phyloP scores from a whole-genome alignment of 2,329 filamentous ascomycete species.

The Chaetomiaceae sp. region DNA sequence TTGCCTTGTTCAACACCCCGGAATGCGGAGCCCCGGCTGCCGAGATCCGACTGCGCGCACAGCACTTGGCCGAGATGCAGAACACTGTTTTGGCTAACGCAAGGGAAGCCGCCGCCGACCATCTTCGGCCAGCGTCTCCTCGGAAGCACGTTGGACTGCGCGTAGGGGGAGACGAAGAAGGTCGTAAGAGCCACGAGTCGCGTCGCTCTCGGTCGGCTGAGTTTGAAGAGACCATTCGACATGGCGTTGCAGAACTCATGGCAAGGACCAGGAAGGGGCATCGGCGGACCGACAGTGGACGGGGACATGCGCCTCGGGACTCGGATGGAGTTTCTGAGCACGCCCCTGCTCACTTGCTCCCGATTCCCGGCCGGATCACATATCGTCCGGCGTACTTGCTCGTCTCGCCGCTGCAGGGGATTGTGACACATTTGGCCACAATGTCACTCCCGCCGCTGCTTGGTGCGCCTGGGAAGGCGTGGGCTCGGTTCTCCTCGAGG shows the following conservation, averaged over 20 bases:
- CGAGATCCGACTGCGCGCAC: slow-evolving; percentile 67
- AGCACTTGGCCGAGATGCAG: slow-evolving; percentile 62
- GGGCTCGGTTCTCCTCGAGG: slow-evolving; percentile 16
- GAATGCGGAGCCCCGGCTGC: slow-evolving; percentile 53
- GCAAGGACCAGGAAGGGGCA: slow-evolving; percentile 36
- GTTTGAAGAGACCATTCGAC: slow-evolving; percentile 45
- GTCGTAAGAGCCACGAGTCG: slow-evolving; percentile 39
- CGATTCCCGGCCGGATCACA: slow-evolving; percentile 33
- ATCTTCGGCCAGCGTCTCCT: slow-evolving; percentile 30
- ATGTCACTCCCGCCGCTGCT: slow-evolving; percentile 45
- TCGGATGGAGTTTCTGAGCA: slow-evolving; percentile 3
- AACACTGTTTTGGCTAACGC: slow-evolving; percentile 42
- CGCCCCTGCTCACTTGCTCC: slow-evolving; percentile 25
- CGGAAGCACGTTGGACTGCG: slow-evolving; percentile 41
- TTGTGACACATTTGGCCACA: slow-evolving; percentile 58
- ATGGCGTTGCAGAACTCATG: slow-evolving; percentile 46
- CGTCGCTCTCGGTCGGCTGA: slow-evolving; percentile 38
- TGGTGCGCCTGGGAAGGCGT: slow-evolving; percentile 24
- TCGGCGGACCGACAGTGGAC: slow-evolving; percentile 7
- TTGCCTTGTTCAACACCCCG: slow-evolving; percentile 54
- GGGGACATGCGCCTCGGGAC: slow-evolving; percentile 16
- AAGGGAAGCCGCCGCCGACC: slow-evolving; percentile 32
- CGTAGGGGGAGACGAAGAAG: slow-evolving; percentile 47
- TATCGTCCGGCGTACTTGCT: slow-evolving; percentile 55
- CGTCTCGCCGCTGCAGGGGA: slow-evolving; percentile 62